Conservation (phyloP, 768 basidiomycete species). For the Polyporus arcularius region DNA sequence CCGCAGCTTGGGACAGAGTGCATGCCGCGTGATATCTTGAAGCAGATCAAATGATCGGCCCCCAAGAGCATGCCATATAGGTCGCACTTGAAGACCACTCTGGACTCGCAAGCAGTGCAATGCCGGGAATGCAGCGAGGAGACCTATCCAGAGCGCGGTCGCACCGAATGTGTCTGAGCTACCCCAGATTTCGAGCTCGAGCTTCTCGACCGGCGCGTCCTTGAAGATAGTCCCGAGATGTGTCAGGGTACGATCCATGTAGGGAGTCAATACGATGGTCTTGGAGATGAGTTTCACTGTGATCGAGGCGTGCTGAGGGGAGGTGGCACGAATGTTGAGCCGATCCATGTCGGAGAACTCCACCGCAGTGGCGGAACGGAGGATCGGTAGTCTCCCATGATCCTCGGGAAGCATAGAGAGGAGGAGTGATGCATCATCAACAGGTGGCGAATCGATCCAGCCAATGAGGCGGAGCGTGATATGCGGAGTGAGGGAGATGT, state of each 20-base stretch:
- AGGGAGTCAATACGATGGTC: neutral
- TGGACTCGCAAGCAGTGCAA: neutral
- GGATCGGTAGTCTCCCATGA: neutral
- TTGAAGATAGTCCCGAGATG: neutral
- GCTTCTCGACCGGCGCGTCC: neutral
- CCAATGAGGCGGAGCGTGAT: neutral
- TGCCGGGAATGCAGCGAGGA: neutral
- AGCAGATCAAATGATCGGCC: neutral
- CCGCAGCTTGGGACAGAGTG: neutral
- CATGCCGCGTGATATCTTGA: neutral
- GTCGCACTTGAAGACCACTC: neutral
- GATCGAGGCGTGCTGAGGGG: neutral
- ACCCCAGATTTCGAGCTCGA: neutral
- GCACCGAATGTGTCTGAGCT: neutral
- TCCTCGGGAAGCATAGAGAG: neutral
- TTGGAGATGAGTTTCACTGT: neutral
- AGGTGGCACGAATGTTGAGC: neutral
- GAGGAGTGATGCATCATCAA: neutral
- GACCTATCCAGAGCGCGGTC: neutral
- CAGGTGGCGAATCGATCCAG: neutral
- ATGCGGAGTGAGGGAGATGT: neutral
- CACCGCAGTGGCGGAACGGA: neutral
- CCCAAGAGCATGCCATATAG: neutral
- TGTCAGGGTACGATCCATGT: neutral
- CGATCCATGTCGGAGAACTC: neutral